phyloP scores from a whole-genome alignment of 2,329 filamentous ascomycete genomes.

The Neofusicoccum ribis region DNA sequence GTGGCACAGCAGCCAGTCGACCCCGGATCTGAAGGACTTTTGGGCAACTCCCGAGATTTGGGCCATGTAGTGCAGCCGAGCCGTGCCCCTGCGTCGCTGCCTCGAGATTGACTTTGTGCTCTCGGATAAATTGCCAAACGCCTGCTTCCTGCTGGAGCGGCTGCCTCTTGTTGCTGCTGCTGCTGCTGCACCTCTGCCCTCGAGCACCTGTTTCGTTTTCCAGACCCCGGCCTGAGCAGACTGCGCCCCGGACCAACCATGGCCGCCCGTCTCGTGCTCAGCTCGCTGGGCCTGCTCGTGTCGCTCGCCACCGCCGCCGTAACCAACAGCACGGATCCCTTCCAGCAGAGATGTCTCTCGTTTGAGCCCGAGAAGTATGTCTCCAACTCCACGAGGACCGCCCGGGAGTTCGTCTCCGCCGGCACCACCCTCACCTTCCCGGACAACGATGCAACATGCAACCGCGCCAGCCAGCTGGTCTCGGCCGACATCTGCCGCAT shows the following conservation, averaged over 20 bases:
- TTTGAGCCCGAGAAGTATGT: constrained; percentile 9
- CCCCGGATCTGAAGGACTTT: neutral
- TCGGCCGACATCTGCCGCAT: constrained; percentile 44
- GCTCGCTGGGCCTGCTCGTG: neutral
- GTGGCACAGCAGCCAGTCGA: neutral
- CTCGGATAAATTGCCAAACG: neutral
- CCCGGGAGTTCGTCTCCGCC: constrained; percentile 34
- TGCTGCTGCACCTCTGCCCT: neutral
- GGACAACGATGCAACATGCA: constrained; percentile 14
- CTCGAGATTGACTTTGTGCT: neutral
- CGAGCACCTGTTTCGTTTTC: neutral
- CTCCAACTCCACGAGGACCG: neutral
- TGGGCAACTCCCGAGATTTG: neutral
- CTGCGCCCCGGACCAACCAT: neutral
- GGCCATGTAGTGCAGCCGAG: neutral
- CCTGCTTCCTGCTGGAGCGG: neutral
- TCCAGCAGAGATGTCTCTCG: constrained; percentile 4
- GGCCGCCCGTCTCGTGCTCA: neutral
- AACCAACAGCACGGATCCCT: constrained; percentile 5
- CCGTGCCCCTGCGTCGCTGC: neutral
- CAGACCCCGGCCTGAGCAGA: too few relatives aligned
- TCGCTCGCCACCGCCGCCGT: neutral
- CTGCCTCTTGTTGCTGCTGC: neutral
- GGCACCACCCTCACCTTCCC: constrained; percentile 34
- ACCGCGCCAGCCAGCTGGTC: constrained; percentile 38